Evolutionary conservation across 2,329 filamentous ascomycete genomes (phyloP).

Genomic region (Colletotrichum orbiculare): DNA sequence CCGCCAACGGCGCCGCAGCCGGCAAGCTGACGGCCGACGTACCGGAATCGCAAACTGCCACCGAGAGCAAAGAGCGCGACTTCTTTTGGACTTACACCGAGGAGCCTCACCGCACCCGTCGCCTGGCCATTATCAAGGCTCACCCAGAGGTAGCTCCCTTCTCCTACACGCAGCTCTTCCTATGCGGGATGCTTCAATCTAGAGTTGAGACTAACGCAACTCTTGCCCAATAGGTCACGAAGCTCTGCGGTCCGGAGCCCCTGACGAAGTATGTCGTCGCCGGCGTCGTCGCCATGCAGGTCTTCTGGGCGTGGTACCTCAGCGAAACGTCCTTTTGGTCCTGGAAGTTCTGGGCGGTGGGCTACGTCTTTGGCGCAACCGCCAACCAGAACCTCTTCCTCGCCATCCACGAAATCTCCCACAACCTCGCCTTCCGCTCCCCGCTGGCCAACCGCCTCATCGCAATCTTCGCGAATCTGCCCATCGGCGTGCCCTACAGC

Average conservation of each 20-base stretch:
- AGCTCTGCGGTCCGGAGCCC: slow-evolving; percentile 95
- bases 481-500: slow-evolving; percentile 95
- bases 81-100: slow-evolving; percentile 99
- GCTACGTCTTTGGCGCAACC: slow-evolving; percentile 92
- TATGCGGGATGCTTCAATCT: slow-evolving; percentile 26
- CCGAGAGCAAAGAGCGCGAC: slow-evolving; percentile 61
- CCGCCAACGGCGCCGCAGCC: slow-evolving; percentile 40
- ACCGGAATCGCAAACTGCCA: slow-evolving; percentile 47
- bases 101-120: slow-evolving; percentile 91
- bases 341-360: slow-evolving; percentile 85
- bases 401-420: slow-evolving; percentile 98
- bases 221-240: slow-evolving; percentile 75
- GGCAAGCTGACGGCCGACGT: slow-evolving; percentile 37
- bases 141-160: slow-evolving; percentile 81
- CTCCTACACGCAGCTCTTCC: background rate
- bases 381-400: slow-evolving; percentile 99
- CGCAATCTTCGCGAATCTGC: slow-evolving; percentile 93
- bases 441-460: slow-evolving; percentile 83
- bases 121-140: slow-evolving; percentile 96
- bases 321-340: slow-evolving; percentile 83
- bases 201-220: slow-evolving; percentile 2
- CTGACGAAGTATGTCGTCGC: slow-evolving; percentile 94
- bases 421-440: slow-evolving; percentile 93
- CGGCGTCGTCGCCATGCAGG: slow-evolving; percentile 84
- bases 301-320: slow-evolving; percentile 81